These are phyloP conservation scores for Ophioceras dolichostomum DNA, from an alignment of 2,329 filamentous ascomycete genomes.

Conservation along the genomic window DNA sequence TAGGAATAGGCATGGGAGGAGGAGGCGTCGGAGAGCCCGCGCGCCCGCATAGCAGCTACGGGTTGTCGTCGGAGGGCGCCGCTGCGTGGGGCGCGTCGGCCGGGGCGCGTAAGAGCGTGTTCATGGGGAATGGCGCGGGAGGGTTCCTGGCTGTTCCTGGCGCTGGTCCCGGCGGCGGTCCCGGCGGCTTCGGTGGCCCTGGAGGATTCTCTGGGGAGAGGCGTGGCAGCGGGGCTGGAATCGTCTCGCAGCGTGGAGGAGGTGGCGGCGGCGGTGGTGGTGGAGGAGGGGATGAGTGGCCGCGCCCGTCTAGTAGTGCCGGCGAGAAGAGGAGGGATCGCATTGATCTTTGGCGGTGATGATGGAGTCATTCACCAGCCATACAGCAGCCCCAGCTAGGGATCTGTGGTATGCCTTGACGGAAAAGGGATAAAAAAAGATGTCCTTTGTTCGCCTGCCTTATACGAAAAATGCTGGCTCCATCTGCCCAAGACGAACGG, in stretches of 20 bases:
- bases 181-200: constrained; percentile 4
- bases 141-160: constrained; percentile 41
- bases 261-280: constrained; percentile 6
- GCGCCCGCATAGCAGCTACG: constrained; percentile 38
- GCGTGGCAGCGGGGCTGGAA: neutral
- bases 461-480: too few relatives aligned
- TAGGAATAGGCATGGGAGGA: constrained; percentile 16
- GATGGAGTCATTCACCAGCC: too few relatives aligned
- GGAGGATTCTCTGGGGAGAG: neutral
- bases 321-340: constrained; percentile 22
- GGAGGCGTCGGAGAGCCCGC: constrained; percentile 21
- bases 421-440: too few relatives aligned
- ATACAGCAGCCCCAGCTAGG: too few relatives aligned
- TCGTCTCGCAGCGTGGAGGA: constrained; percentile 1
- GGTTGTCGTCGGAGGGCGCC: constrained; percentile 42
- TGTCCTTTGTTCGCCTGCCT: too few relatives aligned
- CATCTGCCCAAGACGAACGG: too few relatives aligned
- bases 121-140: constrained; percentile 37
- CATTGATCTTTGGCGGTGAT: constrained; percentile 29
- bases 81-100: constrained; percentile 16
- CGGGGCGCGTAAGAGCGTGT: constrained; percentile 39
- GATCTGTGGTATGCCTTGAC: too few relatives aligned
- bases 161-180: constrained; percentile 8
- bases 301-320: constrained; percentile 29
- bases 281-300: constrained; percentile 24